These are phyloP conservation scores for Purshia tridentata DNA, from an alignment of 306 rosid genomes.

Conservation along the genomic window DNA sequence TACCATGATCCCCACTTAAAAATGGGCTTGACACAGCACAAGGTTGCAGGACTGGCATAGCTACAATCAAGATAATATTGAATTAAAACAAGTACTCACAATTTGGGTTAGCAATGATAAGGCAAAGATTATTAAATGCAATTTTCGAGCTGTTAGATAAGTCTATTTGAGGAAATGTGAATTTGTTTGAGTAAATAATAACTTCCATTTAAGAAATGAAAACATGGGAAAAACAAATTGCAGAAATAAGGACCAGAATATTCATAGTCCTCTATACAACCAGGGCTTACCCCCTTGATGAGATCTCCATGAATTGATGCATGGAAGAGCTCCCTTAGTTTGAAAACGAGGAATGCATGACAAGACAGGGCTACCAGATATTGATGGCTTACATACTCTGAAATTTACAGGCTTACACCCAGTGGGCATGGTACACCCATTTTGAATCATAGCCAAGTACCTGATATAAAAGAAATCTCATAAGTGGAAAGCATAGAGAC, in stretches of 20 bases:
- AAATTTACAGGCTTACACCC: conserved; percentile 42
- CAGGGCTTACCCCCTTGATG: conserved; percentile 30
- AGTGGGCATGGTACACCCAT: conserved; percentile 44
- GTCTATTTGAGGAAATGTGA: not conserved
- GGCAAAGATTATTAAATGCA: not conserved
- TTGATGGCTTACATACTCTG: conserved; percentile 23
- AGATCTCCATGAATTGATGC: conserved; percentile 40
- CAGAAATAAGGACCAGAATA: not conserved
- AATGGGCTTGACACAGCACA: conserved; percentile 53
- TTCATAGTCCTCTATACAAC: conserved; percentile 33
- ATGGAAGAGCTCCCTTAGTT: conserved; percentile 37
- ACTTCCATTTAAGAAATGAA: not conserved
- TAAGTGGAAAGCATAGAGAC: not conserved
- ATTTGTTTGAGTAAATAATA: not conserved
- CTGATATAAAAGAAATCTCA: conserved; percentile 30
- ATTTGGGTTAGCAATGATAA: not conserved
- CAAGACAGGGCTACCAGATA: conserved; percentile 25
- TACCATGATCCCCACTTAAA: conserved; percentile 54
- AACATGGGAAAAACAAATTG: not conserved
- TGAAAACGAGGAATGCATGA: conserved; percentile 39
- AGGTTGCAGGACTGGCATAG: conserved; percentile 44
- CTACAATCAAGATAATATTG: conserved; percentile 27
- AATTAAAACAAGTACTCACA: conserved; percentile 4
- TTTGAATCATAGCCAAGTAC: conserved; percentile 51
- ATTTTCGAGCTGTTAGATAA: not conserved